Evolutionary conservation across 2,329 filamentous ascomycete species (phyloP).

Genomic region (Colletotrichum aenigma): DNA sequence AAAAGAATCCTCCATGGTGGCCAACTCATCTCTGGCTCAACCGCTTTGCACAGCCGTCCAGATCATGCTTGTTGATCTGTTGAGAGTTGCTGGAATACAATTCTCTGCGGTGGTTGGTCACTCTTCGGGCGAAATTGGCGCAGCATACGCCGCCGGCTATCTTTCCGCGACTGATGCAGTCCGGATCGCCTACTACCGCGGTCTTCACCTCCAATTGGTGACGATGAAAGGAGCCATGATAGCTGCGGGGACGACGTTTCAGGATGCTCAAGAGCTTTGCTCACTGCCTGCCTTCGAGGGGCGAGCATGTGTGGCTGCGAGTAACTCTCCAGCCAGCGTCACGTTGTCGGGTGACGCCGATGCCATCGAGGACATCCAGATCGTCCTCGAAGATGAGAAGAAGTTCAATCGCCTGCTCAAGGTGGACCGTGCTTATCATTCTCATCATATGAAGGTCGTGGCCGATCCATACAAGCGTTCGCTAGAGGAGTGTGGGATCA

Average conservation of each 20-base stretch:
- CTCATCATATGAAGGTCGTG: slow-evolving; percentile 27
- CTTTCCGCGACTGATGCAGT: slow-evolving; percentile 32
- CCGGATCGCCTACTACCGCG: slow-evolving; percentile 24
- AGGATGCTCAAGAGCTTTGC: slow-evolving; percentile 15
- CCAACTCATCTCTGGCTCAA: slow-evolving; percentile 30
- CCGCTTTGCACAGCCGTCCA: slow-evolving; percentile 35
- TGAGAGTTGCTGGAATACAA: slow-evolving; percentile 32
- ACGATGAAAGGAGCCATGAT: slow-evolving; percentile 26
- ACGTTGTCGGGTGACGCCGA: slow-evolving; percentile 31
- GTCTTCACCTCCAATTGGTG: not conserved
- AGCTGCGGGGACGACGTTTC: slow-evolving; percentile 23
- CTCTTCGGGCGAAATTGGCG: slow-evolving; percentile 54
- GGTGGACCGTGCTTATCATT: slow-evolving; percentile 34
- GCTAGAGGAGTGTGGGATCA: not conserved
- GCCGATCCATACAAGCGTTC: not conserved
- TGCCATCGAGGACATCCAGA: slow-evolving; percentile 27
- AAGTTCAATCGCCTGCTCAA: slow-evolving; percentile 24
- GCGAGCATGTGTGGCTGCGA: slow-evolving; percentile 24
- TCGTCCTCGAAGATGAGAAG: slow-evolving; percentile 19
- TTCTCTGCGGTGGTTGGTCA: slow-evolving; percentile 48
- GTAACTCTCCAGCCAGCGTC: slow-evolving; percentile 25
- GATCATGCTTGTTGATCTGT: slow-evolving; percentile 28
- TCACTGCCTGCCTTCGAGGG: slow-evolving; percentile 15
- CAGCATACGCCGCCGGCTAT: slow-evolving; percentile 52
- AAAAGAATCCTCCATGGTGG: slow-evolving; percentile 14